A percentile compares a stretch with the other conserved stretches of the same genome.
phyloP scores from a whole-genome alignment of 768 basidiomycete genomes.

The Daedaleopsis nitida region DNA sequence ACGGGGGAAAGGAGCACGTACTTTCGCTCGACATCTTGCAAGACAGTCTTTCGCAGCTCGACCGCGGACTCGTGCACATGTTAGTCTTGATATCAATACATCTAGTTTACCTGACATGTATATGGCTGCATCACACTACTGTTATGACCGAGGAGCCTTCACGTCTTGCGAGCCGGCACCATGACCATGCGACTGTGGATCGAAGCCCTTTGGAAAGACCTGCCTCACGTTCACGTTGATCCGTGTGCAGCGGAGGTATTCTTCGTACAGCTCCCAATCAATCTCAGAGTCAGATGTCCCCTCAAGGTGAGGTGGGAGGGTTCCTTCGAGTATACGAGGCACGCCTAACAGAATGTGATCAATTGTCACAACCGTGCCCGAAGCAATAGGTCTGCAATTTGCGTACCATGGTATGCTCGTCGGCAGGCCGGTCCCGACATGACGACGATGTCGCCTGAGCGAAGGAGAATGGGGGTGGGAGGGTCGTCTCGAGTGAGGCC shows the following conservation, averaged over 20 bases:
- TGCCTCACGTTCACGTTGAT: constrained; percentile 95
- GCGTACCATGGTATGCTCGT: constrained; percentile 89
- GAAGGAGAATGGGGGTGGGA: constrained; percentile 81
- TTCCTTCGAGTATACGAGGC: constrained; percentile 83
- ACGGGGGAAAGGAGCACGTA: constrained; percentile 41
- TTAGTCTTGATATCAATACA: too few species aligned
- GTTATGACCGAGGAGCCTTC: too few species aligned
- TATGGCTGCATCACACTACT: too few species aligned
- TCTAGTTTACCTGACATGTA: too few species aligned
- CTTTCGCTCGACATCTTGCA: constrained; percentile 52
- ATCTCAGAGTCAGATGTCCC: constrained; percentile 21
- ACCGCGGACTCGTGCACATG: constrained; percentile 46
- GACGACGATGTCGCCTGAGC: constrained; percentile 89
- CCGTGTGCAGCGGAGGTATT: constrained; percentile 67
- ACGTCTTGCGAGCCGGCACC: too few species aligned
- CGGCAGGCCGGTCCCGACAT: constrained; percentile 90
- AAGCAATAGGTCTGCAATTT: background rate
- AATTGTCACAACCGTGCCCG: background rate
- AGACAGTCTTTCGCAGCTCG: constrained; percentile 86
- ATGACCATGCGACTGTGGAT: constrained; percentile 24
- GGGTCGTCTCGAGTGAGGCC: constrained; percentile 73
- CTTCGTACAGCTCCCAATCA: constrained; percentile 63
- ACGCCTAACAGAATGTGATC: constrained; percentile 52
- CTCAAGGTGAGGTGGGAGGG: constrained; percentile 65
- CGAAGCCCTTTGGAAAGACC: constrained; percentile 76